These are phyloP conservation scores for Stagonosporopsis cucurbitacearum DNA, from an alignment of 2,329 filamentous ascomycete genomes.

Conservation along the genomic window DNA sequence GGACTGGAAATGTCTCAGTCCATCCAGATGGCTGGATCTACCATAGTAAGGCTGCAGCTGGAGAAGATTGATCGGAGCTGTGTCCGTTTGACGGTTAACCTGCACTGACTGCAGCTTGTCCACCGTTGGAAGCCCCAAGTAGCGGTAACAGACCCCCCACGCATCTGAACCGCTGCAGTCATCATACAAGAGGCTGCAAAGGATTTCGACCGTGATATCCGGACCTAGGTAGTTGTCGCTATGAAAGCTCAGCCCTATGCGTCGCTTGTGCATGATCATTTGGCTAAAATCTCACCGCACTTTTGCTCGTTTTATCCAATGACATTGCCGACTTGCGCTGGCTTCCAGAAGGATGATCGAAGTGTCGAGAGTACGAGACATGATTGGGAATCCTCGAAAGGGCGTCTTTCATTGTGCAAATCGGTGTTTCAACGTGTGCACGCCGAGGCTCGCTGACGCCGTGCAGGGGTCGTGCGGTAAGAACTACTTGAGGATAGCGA, in stretches of 20 bases:
- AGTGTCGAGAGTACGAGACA: neutral
- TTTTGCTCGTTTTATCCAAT: conserved; percentile 25
- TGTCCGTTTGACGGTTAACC: conserved; percentile 19
- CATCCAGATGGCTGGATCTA: conserved; percentile 11
- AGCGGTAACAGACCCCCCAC: conserved; percentile 27
- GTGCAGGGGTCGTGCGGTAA: neutral
- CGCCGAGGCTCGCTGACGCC: conserved; percentile 9
- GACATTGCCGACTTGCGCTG: neutral
- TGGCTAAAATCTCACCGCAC: conserved; percentile 36
- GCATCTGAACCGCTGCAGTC: conserved; percentile 12
- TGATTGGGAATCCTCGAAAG: conserved; percentile 6
- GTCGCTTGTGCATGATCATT: conserved; percentile 21
- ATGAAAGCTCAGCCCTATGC: conserved; percentile 38
- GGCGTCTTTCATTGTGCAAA: neutral
- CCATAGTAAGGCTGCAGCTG: conserved; percentile 12
- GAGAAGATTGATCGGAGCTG: conserved; percentile 2
- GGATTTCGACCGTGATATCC: conserved; percentile 3
- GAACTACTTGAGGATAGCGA: neutral
- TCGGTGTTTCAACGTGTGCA: neutral
- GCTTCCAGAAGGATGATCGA: conserved; percentile 11
- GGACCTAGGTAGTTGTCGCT: conserved; percentile 9
- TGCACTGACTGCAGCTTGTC: conserved; percentile 21
- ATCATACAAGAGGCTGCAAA: conserved; percentile 8
- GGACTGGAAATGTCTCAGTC: conserved; percentile 18
- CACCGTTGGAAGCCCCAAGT: conserved; percentile 15